Evolutionary conservation across 352 stramenopile genomes (phyloP).

Genomic region (Albugo laibachii): DNA sequence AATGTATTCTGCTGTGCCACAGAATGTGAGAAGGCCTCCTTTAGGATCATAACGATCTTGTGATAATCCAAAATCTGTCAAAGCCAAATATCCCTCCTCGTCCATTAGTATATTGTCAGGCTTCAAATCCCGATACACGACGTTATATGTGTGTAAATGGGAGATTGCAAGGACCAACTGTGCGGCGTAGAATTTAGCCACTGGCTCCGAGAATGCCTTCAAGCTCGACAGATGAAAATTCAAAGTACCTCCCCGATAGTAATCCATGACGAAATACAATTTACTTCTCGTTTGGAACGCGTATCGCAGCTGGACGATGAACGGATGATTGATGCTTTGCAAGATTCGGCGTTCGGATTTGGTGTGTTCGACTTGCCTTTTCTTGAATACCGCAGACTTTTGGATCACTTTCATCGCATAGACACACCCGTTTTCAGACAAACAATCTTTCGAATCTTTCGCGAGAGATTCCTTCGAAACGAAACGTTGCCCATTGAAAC

Average conservation of each 20-base stretch:
- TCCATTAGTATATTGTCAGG: conserved; percentile 77
- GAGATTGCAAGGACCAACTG: conserved; percentile 65
- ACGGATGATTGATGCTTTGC: conserved; percentile 67
- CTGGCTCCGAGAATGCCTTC: conserved; percentile 42
- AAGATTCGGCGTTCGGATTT: conserved; percentile 80
- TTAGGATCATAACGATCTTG: conserved; percentile 59
- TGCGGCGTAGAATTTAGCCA: conserved; percentile 57
- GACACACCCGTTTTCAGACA: conserved; percentile 18
- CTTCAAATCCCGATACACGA: conserved; percentile 77
- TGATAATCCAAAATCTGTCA: conserved; percentile 80
- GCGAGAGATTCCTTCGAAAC: background rate
- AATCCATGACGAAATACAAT: conserved; percentile 82
- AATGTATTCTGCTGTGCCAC: conserved; percentile 78
- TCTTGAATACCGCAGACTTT: conserved; percentile 71
- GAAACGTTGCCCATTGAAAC: background rate
- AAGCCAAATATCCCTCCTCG: conserved; percentile 58
- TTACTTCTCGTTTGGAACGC: conserved; percentile 72
- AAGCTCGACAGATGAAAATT: conserved; percentile 62
- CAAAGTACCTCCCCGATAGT: conserved; percentile 71
- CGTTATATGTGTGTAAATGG: conserved; percentile 69
- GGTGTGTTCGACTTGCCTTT: conserved; percentile 83
- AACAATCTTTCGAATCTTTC: background rate
- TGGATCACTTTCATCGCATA: conserved; percentile 88
- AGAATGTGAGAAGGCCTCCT: conserved; percentile 67
- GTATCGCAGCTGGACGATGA: conserved; percentile 72